A percentile compares a stretch with the other conserved stretches of the same genome.
Conservation (phyloP, 306 rosid genomes). For the Amphicarpaea edgeworthii region DNA sequence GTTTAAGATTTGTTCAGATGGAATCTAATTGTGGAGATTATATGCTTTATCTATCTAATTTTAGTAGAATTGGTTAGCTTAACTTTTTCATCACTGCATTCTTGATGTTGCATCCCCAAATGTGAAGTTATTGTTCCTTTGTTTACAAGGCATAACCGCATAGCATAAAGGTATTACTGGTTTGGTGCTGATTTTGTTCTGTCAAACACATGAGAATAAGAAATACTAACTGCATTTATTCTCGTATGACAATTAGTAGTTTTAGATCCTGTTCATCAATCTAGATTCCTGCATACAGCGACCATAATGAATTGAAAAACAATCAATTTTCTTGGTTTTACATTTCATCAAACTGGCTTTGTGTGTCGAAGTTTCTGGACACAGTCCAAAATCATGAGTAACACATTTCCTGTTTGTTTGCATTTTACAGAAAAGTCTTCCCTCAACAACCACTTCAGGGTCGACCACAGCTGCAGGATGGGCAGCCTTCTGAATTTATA, state of each 20-base stretch:
- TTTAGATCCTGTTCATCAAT: conserved; percentile 32
- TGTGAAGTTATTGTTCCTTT: conserved; percentile 25
- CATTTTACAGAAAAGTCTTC: conserved; percentile 80
- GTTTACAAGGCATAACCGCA: conserved; percentile 17
- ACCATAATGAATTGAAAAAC: conserved; percentile 3
- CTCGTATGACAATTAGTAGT: conserved; percentile 21
- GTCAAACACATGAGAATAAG: conserved; percentile 5
- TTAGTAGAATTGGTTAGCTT: conserved; percentile 4
- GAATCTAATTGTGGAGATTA: conserved; percentile 29
- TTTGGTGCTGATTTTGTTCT: background rate
- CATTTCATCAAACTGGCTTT: no score
- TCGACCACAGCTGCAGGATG: conserved; percentile 88
- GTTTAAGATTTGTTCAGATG: conserved; percentile 17
- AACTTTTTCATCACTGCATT: conserved; percentile 2
- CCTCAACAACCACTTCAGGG: conserved; percentile 68
- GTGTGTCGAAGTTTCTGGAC: background rate
- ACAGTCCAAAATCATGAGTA: background rate
- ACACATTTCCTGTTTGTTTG: conserved; percentile 23
- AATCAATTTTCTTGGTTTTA: no score
- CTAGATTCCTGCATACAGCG: background rate
- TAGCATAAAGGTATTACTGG: background rate
- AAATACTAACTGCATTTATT: conserved; percentile 5
- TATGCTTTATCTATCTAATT: conserved; percentile 12
- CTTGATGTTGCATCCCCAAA: conserved; percentile 10
- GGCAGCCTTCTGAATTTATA: conserved; percentile 91